A percentile compares a stretch with the other conserved stretches of the same genome.
Conservation (phyloP, 139 green algal genomes). For the Coelastrella sp. region DNA sequence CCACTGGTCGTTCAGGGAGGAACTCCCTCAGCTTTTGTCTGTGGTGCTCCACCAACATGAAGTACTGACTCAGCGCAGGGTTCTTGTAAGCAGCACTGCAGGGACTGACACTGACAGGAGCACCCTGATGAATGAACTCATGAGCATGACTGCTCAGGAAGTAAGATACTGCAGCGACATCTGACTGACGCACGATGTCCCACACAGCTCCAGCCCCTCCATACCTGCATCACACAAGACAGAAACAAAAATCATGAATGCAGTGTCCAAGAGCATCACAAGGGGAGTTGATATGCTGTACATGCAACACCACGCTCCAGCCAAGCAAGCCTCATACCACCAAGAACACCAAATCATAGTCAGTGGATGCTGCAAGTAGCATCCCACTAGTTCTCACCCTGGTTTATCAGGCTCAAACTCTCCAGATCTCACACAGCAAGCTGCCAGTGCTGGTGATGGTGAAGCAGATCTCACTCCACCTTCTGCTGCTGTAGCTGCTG, state of each 20-base stretch:
- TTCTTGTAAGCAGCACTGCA: neutral
- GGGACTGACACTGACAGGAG: neutral
- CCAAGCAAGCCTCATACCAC: too few relatives aligned
- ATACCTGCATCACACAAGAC: neutral
- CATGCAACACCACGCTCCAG: too few relatives aligned
- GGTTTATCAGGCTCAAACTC: conserved; percentile 7
- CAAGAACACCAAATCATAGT: neutral
- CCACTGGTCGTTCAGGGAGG: neutral
- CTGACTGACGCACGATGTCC: conserved; percentile 81
- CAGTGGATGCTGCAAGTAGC: neutral
- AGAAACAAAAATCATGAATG: neutral
- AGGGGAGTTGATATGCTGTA: too few relatives aligned
- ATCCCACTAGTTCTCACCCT: too few relatives aligned
- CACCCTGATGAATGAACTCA: neutral
- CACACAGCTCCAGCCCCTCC: conserved; percentile 80
- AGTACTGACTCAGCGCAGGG: neutral
- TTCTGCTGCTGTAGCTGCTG: conserved; percentile 14
- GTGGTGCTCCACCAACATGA: conserved; percentile 1
- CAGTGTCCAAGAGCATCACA: too few relatives aligned
- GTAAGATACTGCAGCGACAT: conserved; percentile 47
- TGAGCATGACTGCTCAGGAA: conserved; percentile 53
- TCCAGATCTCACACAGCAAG: neutral
- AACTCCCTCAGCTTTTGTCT: neutral
- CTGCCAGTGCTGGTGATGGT: neutral
- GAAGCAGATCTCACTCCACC: neutral